Conservation (phyloP, 2,329 filamentous ascomycete genomes). For the Claviceps sp. region DNA sequence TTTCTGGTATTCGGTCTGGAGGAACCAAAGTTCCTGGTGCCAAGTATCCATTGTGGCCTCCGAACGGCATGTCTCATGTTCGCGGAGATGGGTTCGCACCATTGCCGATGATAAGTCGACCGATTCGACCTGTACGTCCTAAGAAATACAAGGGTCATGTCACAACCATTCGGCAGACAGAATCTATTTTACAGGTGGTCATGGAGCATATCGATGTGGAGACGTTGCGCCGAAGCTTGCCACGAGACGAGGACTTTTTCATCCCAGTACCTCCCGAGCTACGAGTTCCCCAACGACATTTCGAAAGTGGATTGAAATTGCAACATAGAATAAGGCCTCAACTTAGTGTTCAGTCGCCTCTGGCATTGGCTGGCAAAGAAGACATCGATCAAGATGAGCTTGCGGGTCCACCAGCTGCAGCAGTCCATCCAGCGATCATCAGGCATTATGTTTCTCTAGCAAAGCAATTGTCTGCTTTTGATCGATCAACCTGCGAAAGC, state of each 20-base stretch:
- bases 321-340: constrained; percentile 34
- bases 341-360: constrained; percentile 21
- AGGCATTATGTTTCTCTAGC: constrained; percentile 47
- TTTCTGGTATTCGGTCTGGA: constrained; percentile 30
- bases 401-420: constrained; percentile 7
- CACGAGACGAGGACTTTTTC: constrained; percentile 24
- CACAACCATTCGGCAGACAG: constrained; percentile 24
- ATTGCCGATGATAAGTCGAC: neutral
- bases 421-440: constrained; percentile 43
- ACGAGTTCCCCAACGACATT: constrained; percentile 40
- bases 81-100: constrained; percentile 27
- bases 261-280: constrained; percentile 33
- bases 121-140: neutral
- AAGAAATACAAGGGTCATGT: constrained; percentile 39
- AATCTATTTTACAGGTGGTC: constrained; percentile 28
- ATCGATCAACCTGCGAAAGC: constrained; percentile 61
- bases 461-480: constrained; percentile 61
- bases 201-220: constrained; percentile 15
- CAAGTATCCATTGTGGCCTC: constrained; percentile 58
- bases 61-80: constrained; percentile 49
- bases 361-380: constrained; percentile 5
- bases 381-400: constrained; percentile 24
- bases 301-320: constrained; percentile 43
- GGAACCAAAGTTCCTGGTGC: constrained; percentile 52
- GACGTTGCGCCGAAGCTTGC: constrained; percentile 15